phyloP scores from a whole-genome alignment of 768 basidiomycete species.

The Mycena leptocephala region DNA sequence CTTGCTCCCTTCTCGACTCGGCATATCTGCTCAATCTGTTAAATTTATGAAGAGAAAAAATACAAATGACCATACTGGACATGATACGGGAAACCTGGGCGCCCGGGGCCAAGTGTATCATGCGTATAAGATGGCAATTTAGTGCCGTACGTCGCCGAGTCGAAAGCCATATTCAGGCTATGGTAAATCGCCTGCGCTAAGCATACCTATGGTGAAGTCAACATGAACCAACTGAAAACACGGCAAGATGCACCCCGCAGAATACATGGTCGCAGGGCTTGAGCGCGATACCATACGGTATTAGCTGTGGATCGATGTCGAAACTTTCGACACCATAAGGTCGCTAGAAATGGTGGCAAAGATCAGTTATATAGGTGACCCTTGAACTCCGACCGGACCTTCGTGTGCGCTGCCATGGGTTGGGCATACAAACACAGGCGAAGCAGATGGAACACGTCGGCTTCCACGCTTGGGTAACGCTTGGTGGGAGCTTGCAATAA shows the following conservation, averaged over 20 bases:
- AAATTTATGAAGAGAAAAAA: neutral
- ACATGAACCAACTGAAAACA: neutral
- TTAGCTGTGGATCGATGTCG: neutral
- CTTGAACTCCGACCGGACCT: neutral
- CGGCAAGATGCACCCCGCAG: conserved; percentile 28
- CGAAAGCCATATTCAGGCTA: conserved; percentile 36
- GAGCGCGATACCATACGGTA: conserved; percentile 23
- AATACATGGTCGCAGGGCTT: conserved; percentile 33
- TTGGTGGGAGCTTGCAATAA: neutral
- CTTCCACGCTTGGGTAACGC: neutral
- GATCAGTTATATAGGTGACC: neutral
- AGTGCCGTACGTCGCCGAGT: conserved; percentile 29
- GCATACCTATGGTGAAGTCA: conserved; percentile 29
- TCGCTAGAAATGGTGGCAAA: conserved; percentile 1
- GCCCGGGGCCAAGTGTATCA: conserved; percentile 1
- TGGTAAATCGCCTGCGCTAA: conserved; percentile 37
- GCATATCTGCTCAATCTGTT: conserved; percentile 1
- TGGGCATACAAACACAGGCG: conserved; percentile 16
- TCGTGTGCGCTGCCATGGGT: conserved; percentile 34
- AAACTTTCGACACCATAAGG: neutral
- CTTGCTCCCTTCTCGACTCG: conserved; percentile 1
- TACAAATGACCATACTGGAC: conserved; percentile 28
- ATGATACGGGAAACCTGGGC: conserved; percentile 31
- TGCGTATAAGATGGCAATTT: conserved; percentile 14
- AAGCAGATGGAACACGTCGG: conserved; percentile 15